Evolutionary conservation across 1,139 yeast genomes (phyloP).

Genomic region (Trichomonascaceae sp.): DNA sequence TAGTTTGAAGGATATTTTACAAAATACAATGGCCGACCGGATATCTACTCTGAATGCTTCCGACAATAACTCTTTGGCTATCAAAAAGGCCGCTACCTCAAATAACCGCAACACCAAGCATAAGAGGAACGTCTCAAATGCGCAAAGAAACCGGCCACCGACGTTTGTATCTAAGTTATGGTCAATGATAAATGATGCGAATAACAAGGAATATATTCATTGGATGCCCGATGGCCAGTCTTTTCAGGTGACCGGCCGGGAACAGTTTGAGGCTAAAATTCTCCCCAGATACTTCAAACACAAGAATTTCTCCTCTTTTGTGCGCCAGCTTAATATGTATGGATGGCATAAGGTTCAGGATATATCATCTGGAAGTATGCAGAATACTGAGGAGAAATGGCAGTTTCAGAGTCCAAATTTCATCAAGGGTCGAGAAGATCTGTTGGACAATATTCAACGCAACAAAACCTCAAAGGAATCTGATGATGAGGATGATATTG

Average conservation of each 20-base stretch:
- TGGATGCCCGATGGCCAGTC: conserved; percentile 87
- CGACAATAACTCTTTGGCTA: conserved; percentile 3
- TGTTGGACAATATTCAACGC: conserved; percentile 63
- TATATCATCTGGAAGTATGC: conserved; percentile 58
- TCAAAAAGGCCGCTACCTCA: conserved; percentile 3
- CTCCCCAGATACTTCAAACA: conserved; percentile 92
- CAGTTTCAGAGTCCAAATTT: conserved; percentile 82
- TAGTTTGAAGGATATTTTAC: neutral
- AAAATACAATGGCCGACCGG: neutral
- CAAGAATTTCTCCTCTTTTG: conserved; percentile 90
- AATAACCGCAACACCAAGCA: conserved; percentile 9
- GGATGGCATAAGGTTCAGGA: conserved; percentile 97
- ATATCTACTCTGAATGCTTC: conserved; percentile 1
- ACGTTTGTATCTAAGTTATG: conserved; percentile 80
- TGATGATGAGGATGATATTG: conserved; percentile 46
- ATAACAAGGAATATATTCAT: conserved; percentile 61
- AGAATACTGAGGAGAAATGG: conserved; percentile 53
- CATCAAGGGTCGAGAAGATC: conserved; percentile 60
- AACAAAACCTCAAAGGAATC: conserved; percentile 41
- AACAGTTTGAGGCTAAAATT: conserved; percentile 75
- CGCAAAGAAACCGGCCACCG: conserved; percentile 58
- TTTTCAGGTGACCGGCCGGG: conserved; percentile 78
- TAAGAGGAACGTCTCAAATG: conserved; percentile 25
- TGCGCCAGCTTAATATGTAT: conserved; percentile 92
- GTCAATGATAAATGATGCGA: conserved; percentile 86